phyloP scores from a whole-genome alignment of 176 grass and related monocot species.

The Aegilops sharonensis region DNA sequence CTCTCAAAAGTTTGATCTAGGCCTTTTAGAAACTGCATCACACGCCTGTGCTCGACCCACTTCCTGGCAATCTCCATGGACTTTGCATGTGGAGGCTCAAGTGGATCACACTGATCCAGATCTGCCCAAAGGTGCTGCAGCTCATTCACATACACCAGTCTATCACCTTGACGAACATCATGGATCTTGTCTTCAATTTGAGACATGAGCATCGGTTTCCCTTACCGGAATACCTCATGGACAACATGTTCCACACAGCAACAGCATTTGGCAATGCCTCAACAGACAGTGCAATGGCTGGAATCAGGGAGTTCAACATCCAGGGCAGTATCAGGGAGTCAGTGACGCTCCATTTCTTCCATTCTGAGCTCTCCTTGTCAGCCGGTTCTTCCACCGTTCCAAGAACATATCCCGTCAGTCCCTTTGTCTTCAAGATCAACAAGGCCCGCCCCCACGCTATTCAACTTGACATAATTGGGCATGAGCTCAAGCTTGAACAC shows the following conservation, averaged over 20 bases:
- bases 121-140: background rate
- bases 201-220: background rate
- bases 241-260: background rate
- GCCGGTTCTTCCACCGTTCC: background rate
- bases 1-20: background rate
- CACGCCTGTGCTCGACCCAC: background rate
- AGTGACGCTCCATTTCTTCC: background rate
- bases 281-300: background rate
- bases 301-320: background rate
- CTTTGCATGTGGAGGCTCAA: background rate
- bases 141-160: background rate
- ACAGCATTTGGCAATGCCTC: background rate
- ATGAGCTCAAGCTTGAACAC: background rate
- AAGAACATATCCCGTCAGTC: background rate
- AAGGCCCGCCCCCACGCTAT: background rate
- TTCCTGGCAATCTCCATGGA: background rate
- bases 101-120: background rate
- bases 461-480: background rate
- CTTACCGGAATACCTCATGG: background rate
- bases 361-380: background rate
- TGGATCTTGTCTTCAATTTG: background rate
- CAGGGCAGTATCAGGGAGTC: background rate
- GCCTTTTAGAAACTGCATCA: background rate
- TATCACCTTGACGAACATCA: background rate
- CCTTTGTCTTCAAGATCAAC: background rate